These are phyloP conservation scores for Xylaria sp. DNA, from an alignment of 2,329 filamentous ascomycete species.

Conservation along the genomic window DNA sequence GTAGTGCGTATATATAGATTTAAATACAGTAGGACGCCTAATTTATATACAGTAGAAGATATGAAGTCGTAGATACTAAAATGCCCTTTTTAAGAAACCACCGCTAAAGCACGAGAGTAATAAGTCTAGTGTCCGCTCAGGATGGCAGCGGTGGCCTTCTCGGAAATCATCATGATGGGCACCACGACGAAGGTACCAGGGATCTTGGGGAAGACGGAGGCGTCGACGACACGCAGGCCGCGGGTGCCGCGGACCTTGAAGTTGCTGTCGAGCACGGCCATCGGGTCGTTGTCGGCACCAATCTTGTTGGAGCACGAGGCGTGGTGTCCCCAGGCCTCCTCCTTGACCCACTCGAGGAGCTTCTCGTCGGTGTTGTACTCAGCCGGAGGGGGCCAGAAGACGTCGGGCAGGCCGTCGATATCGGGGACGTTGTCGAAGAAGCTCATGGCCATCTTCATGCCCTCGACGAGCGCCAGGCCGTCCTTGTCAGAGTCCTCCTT, in stretches of 20 bases:
- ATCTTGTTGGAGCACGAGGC: conserved; percentile 46
- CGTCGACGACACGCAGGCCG: conserved; percentile 66
- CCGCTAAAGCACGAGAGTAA: not conserved
- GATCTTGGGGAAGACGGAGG: conserved; percentile 62
- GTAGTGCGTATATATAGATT: conserved; percentile 10
- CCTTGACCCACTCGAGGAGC: conserved; percentile 44
- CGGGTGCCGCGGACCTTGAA: conserved; percentile 64
- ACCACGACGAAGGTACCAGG: conserved; percentile 52
- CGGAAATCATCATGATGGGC: conserved; percentile 45
- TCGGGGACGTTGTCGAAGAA: conserved; percentile 56
- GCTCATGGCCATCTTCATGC: conserved; percentile 62
- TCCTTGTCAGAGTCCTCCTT: conserved; percentile 59
- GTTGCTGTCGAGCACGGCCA: conserved; percentile 62
- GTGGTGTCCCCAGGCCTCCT: conserved; percentile 48
- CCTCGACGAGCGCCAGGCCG: conserved; percentile 66
- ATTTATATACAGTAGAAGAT: conserved; percentile 22
- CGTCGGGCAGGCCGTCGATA: conserved; percentile 52
- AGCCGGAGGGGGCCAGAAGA: conserved; percentile 40
- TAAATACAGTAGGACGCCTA: conserved; percentile 8
- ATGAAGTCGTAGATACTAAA: not conserved
- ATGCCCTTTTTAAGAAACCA: not conserved
- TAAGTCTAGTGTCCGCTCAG: conserved; percentile 35
- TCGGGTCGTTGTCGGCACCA: conserved; percentile 58
- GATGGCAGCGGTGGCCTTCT: conserved; percentile 47
- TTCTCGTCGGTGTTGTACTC: conserved; percentile 41